phyloP scores from a whole-genome alignment of 169 alveolate species.

The Amoebophrya sp. region DNA sequence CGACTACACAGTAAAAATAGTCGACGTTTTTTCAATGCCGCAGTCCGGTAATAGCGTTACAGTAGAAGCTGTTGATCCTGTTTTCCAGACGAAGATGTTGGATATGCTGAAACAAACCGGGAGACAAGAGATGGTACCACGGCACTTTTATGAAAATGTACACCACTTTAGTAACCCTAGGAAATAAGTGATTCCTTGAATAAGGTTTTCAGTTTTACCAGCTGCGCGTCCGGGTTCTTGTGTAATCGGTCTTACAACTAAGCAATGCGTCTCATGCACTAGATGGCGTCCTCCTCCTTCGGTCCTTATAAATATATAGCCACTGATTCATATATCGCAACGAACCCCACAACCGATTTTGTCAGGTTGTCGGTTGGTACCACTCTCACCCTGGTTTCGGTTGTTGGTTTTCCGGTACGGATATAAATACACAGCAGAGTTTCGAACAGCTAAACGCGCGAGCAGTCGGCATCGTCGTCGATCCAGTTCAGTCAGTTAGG shows the following conservation, averaged over 20 bases:
- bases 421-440: slow-evolving; percentile 95
- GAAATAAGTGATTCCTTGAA: no score
- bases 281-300: no score
- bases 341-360: neutral
- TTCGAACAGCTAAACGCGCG: slow-evolving; percentile 95
- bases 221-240: no score
- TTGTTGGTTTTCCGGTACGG: slow-evolving; percentile 97
- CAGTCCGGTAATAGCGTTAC: slow-evolving; percentile 88
- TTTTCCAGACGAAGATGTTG: slow-evolving; percentile 95
- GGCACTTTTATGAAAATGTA: no score
- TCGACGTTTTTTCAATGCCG: slow-evolving; percentile 99
- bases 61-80: slow-evolving; percentile 99
- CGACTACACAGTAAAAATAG: slow-evolving; percentile 98
- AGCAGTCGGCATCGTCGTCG: slow-evolving; percentile 99
- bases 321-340: no score
- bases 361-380: slow-evolving; percentile 95
- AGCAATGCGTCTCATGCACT: no score
- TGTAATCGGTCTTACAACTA: no score
- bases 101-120: slow-evolving; percentile 97
- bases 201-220: no score
- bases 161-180: no score
- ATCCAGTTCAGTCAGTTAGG: slow-evolving; percentile 97
- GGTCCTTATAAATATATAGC: no score
- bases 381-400: slow-evolving; percentile 99
- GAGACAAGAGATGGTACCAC: slow-evolving; percentile 77